Conservation (phyloP, 257 asterid genomes). For the Anisodus tanguticus region DNA sequence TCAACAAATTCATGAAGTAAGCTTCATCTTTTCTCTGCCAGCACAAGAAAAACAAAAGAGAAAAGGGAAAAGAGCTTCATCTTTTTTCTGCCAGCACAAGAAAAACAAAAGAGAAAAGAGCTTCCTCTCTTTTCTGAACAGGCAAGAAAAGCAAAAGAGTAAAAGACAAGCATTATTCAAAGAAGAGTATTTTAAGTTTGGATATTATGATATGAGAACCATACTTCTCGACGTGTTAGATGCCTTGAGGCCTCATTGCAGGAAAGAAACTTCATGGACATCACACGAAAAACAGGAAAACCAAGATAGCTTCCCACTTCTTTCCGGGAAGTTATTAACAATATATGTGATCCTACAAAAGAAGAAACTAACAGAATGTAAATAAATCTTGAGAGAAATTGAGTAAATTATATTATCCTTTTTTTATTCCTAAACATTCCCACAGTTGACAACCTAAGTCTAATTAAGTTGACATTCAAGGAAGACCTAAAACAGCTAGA, state of each 20-base stretch:
- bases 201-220: constrained; percentile 22
- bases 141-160: neutral
- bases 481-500: constrained; percentile 21
- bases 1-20: constrained; percentile 81
- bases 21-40: constrained; percentile 80
- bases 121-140: too few relatives aligned
- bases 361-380: constrained; percentile 29
- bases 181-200: constrained; percentile 21
- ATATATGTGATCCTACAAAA: constrained; percentile 60
- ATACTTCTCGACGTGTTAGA: constrained; percentile 74
- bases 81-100: constrained; percentile 65
- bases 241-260: constrained; percentile 75
- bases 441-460: neutral
- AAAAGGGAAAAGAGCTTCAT: constrained; percentile 46
- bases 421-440: neutral
- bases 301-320: constrained; percentile 88
- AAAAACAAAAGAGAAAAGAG: constrained; percentile 27
- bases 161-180: constrained; percentile 14
- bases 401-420: neutral
- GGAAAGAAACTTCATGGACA: constrained; percentile 78
- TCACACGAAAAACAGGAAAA: constrained; percentile 72
- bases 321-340: constrained; percentile 80
- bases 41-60: constrained; percentile 34
- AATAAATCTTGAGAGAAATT: neutral
- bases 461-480: constrained; percentile 23